Conservation (phyloP, 2,329 filamentous ascomycete species). For the Cladobotryum mycophilum region DNA sequence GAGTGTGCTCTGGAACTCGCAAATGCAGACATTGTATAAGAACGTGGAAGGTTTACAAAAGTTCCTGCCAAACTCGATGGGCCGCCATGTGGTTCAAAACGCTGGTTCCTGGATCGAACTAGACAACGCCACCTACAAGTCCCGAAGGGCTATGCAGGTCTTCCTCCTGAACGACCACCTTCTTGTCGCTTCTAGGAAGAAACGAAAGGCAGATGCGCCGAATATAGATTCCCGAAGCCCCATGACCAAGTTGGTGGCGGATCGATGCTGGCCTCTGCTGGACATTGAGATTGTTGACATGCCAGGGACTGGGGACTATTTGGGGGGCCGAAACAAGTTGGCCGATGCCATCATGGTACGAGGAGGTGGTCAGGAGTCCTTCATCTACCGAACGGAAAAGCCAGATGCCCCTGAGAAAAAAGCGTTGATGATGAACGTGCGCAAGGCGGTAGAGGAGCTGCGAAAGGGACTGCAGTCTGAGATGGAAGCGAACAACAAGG, state of each 20-base stretch:
- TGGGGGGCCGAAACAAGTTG: conserved; percentile 52
- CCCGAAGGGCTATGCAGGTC: conserved; percentile 79
- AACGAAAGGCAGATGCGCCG: conserved; percentile 71
- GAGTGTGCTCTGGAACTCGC: conserved; percentile 60
- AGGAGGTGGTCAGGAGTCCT: conserved; percentile 78
- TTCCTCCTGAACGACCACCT: conserved; percentile 93
- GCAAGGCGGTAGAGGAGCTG: conserved; percentile 87
- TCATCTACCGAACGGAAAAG: conserved; percentile 89
- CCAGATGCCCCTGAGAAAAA: conserved; percentile 72
- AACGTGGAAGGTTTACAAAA: conserved; percentile 97
- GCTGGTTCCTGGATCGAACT: conserved; percentile 92
- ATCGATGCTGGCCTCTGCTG: conserved; percentile 87
- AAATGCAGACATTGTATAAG: conserved; percentile 79
- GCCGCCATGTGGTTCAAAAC: conserved; percentile 91
- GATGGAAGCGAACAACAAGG: conserved; percentile 78
- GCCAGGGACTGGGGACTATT: conserved; percentile 57
- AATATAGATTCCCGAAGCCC: conserved; percentile 45
- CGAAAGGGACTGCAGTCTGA: conserved; percentile 80
- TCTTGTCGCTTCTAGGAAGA: conserved; percentile 84
- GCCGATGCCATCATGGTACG: conserved; percentile 86
- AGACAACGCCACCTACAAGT: conserved; percentile 96
- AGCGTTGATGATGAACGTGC: conserved; percentile 76
- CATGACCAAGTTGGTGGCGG: conserved; percentile 75
- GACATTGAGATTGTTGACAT: conserved; percentile 92
- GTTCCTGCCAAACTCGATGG: conserved; percentile 81